Evolutionary conservation across 768 basidiomycete species (phyloP).

Genomic region (Russula vinacea): DNA sequence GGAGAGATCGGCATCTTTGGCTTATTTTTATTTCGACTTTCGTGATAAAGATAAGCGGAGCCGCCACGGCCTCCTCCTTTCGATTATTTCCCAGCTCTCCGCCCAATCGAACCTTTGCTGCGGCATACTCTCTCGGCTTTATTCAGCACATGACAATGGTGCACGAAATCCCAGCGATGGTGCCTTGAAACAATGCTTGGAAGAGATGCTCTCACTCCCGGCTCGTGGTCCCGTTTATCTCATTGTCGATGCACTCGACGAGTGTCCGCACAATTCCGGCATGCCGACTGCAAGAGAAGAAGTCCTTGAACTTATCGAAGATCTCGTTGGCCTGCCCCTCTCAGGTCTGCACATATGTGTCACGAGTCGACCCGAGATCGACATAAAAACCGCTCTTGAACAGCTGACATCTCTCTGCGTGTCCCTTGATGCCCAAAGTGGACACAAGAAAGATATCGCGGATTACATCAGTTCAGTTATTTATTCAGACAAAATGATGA

Average conservation of each 20-base stretch:
- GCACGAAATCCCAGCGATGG: neutral
- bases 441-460: slow-evolving; percentile 5
- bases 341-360: neutral
- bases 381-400: neutral
- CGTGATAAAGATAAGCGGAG: neutral
- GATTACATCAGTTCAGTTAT: neutral
- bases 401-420: neutral
- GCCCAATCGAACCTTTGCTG: neutral
- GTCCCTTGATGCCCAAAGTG: slow-evolving; percentile 2
- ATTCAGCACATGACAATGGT: neutral
- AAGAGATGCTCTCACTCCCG: neutral
- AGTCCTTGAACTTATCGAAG: neutral
- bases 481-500: slow-evolving; percentile 5
- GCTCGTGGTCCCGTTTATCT: neutral
- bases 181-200: neutral
- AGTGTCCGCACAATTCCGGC: neutral
- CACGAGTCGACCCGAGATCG: neutral
- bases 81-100: neutral
- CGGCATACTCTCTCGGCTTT: neutral
- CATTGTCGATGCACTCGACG: neutral
- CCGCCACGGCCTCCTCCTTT: neutral
- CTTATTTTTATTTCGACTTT: slow-evolving; percentile 4
- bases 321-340: neutral
- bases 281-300: neutral
- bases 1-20: neutral